Evolutionary conservation across 2,329 filamentous ascomycete genomes (phyloP).

Genomic region (Ascochyta clinopodiicola): DNA sequence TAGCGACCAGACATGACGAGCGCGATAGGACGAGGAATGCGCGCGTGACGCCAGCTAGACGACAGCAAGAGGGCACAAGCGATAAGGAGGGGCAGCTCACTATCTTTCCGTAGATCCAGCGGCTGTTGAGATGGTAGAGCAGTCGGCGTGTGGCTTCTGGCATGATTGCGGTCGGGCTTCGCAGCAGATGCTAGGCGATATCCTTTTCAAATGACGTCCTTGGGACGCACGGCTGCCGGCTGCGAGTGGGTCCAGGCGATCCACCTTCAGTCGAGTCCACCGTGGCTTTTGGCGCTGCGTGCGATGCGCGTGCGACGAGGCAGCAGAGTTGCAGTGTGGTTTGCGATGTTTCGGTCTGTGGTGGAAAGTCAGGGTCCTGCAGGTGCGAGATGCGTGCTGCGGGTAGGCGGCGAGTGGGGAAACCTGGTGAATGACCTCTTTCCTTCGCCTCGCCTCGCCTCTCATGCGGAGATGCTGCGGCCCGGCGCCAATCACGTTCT

Average conservation of each 20-base stretch:
- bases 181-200: conserved; percentile 26
- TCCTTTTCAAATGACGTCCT: conserved; percentile 38
- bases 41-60: neutral
- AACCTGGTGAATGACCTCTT: conserved; percentile 13
- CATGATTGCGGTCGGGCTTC: conserved; percentile 38
- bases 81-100: conserved; percentile 56
- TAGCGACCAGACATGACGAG: conserved; percentile 7
- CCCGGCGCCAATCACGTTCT: conserved; percentile 20
- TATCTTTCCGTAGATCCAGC: conserved; percentile 75
- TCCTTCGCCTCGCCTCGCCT: conserved; percentile 11
- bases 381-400: conserved; percentile 21
- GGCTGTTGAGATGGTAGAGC: conserved; percentile 70
- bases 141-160: conserved; percentile 62
- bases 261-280: conserved; percentile 4
- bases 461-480: conserved; percentile 19
- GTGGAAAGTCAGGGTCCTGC: conserved; percentile 23
- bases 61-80: neutral
- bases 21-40: conserved; percentile 8
- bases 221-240: conserved; percentile 24
- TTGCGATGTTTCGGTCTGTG: conserved; percentile 9
- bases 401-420: conserved; percentile 20
- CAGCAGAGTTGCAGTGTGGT: conserved; percentile 10
- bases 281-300: conserved; percentile 26
- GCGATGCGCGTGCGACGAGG: conserved; percentile 11
- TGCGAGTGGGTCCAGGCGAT: conserved; percentile 14